Conservation (phyloP, 176 grass and related monocot genomes). For the Rhynchospora tenuis region DNA sequence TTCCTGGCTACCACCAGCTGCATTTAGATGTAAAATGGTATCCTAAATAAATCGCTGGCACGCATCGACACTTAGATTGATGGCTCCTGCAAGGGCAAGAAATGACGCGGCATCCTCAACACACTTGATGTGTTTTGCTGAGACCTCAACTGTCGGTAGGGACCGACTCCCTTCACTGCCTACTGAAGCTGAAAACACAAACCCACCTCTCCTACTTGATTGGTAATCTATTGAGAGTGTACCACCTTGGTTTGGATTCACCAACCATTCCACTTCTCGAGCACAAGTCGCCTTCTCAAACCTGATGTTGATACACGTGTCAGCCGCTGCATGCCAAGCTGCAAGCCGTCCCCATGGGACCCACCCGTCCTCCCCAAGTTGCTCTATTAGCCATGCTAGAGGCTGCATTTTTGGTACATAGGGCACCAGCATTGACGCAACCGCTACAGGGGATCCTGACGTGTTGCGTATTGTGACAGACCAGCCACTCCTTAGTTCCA, state of each 20-base stretch:
- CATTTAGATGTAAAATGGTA: background rate
- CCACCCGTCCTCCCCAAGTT: background rate
- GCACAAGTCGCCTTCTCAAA: background rate
- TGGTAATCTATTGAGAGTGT: conserved; percentile 8
- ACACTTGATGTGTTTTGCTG: conserved; percentile 52
- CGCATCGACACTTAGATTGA: conserved; percentile 70
- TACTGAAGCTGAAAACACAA: background rate
- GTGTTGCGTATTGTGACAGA: background rate
- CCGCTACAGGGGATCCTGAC: background rate
- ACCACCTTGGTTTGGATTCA: background rate
- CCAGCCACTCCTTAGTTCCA: conserved; percentile 12
- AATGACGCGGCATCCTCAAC: conserved; percentile 68
- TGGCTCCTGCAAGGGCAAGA: conserved; percentile 52
- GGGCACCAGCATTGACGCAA: conserved; percentile 1
- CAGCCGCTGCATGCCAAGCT: background rate
- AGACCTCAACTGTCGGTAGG: conserved; percentile 50
- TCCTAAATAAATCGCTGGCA: conserved; percentile 52
- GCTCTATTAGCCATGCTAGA: conserved; percentile 4
- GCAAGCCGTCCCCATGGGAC: background rate
- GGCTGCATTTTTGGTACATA: conserved; percentile 6
- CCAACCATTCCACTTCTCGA: background rate
- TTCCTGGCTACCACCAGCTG: background rate
- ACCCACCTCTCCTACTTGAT: background rate
- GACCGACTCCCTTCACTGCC: conserved; percentile 3
- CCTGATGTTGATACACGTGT: background rate